Evolutionary conservation across 2,329 filamentous ascomycete species (phyloP).

Genomic region (Aspergillus ochraceoroseus): DNA sequence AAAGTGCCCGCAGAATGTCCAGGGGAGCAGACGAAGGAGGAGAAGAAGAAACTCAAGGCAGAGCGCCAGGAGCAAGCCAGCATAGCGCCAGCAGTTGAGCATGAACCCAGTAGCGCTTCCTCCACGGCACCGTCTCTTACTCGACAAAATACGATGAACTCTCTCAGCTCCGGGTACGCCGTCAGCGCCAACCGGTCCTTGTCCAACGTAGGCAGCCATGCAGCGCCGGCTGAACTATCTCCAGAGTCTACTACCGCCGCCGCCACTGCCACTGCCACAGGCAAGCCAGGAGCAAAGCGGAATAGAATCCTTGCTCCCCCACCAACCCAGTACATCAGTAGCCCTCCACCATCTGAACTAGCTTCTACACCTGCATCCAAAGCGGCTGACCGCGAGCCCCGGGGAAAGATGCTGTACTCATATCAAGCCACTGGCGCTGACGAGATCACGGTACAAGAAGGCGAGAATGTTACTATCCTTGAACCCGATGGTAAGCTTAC

Average conservation of each 20-base stretch:
- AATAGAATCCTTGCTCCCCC: slow-evolving; percentile 82
- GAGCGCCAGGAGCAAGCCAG: slow-evolving; percentile 77
- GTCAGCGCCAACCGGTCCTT: slow-evolving; percentile 72
- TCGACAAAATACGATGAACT: slow-evolving; percentile 83
- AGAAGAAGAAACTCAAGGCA: slow-evolving; percentile 86
- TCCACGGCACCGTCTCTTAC: slow-evolving; percentile 64
- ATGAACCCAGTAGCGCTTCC: slow-evolving; percentile 32
- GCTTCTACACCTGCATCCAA: slow-evolving; percentile 23
- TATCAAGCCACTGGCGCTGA: slow-evolving; percentile 78
- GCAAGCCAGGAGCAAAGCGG: slow-evolving; percentile 45
- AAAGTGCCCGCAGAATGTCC: slow-evolving; percentile 96
- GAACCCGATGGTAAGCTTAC: slow-evolving; percentile 73
- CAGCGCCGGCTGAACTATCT: slow-evolving; percentile 48
- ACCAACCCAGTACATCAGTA: slow-evolving; percentile 71
- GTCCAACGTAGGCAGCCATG: slow-evolving; percentile 53
- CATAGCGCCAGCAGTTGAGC: slow-evolving; percentile 42
- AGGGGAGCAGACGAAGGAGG: slow-evolving; percentile 87
- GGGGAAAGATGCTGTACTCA: slow-evolving; percentile 81
- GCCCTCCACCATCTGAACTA: slow-evolving; percentile 51
- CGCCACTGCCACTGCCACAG: slow-evolving; percentile 14
- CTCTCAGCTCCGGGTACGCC: slow-evolving; percentile 80
- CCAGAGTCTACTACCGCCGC: slow-evolving; percentile 28
- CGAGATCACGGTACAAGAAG: slow-evolving; percentile 75
- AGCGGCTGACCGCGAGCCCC: slow-evolving; percentile 49
- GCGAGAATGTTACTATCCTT: slow-evolving; percentile 68